Percentiles rank a stretch among this genome's conserved stretches.
These are phyloP conservation scores for Penicillium samsonianum DNA, from an alignment of 495 filamentous ascomycete genomes.

Conservation along the genomic window DNA sequence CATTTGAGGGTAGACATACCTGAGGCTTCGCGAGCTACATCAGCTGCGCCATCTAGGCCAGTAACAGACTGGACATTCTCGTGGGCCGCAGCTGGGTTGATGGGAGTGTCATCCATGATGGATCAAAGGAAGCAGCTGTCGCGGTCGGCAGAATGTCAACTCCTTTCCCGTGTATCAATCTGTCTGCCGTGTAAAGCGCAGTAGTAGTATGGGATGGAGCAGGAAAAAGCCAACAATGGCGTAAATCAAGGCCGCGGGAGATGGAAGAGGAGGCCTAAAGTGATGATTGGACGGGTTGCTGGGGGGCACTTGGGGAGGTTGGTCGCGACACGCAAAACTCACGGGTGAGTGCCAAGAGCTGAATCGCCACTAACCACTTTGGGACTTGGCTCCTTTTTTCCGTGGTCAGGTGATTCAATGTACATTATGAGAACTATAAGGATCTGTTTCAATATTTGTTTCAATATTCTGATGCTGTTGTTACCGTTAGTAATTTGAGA, in stretches of 20 bases:
- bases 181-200: constrained; percentile 21
- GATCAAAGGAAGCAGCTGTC: constrained; percentile 33
- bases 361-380: constrained; percentile 18
- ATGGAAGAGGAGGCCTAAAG: constrained; percentile 19
- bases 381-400: background rate
- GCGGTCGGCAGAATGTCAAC: constrained; percentile 39
- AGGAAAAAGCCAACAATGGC: background rate
- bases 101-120: constrained; percentile 44
- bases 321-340: constrained; percentile 39
- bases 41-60: constrained; percentile 31
- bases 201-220: constrained; percentile 8
- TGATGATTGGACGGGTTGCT: constrained; percentile 30
- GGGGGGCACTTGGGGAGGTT: constrained; percentile 26
- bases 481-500: background rate
- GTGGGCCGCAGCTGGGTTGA: constrained; percentile 27
- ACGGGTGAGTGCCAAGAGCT: constrained; percentile 29
- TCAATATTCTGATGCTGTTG: background rate
- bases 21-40: constrained; percentile 32
- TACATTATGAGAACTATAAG: background rate
- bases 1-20: constrained; percentile 28
- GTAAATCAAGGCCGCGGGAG: constrained; percentile 14
- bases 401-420: background rate
- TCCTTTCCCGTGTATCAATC: constrained; percentile 30
- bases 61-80: constrained; percentile 34
- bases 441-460: background rate